Evolutionary conservation across 2,329 filamentous ascomycete genomes (phyloP), one percentile per base, ranked within the genome.

Genomic region (Malbranchea zuffiana): DNA sequence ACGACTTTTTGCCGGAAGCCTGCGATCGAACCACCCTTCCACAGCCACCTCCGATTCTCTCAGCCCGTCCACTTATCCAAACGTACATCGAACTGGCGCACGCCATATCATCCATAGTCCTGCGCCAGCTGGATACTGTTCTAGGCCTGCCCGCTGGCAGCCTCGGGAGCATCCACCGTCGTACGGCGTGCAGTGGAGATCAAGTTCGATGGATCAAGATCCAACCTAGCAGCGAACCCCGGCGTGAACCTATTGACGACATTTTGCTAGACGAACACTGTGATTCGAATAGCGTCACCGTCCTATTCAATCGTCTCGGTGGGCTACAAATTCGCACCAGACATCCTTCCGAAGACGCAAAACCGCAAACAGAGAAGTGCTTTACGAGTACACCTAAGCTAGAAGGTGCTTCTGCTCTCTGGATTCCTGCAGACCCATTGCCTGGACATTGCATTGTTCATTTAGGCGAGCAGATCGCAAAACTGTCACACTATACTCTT

Each of bases 191-290:
- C 18, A 42, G 40, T 23, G 40, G 40, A n/a, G 40, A 42, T 10
- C 40, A 42, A 15, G 34, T 43, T 6, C 41, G 41, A 3, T 43
- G 41, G 41, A 43, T 43, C 19, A 43, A 41, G 23, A 35, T 43
- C 11, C 38, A 41, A 30, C 25, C 41, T 3, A 43, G 37, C 28
- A 19, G 25, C 11, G 32, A 36, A 13, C 16, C 24, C 4, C 30
- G 34, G 12, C 11, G 29, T 5, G 12, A 28, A 1, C 33, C 37
- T 17, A 26, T 26, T 10, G 38, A 43, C n/a, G 29, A 38, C 15
- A 23, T 41, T 10, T 20, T 43, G 16, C 30, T 43, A 4, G 41
- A 43, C 19, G 42, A 44, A 27, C 39, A 44, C 21, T 41, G 27
- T 4, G 42, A 41, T 12, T 44, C 31, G 13, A 44, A 41, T 21